Evolutionary conservation across 116 monocot species (phyloP), one percentile per base, ranked within the genome.

Genomic region (Cymodocea nodosa): DNA sequence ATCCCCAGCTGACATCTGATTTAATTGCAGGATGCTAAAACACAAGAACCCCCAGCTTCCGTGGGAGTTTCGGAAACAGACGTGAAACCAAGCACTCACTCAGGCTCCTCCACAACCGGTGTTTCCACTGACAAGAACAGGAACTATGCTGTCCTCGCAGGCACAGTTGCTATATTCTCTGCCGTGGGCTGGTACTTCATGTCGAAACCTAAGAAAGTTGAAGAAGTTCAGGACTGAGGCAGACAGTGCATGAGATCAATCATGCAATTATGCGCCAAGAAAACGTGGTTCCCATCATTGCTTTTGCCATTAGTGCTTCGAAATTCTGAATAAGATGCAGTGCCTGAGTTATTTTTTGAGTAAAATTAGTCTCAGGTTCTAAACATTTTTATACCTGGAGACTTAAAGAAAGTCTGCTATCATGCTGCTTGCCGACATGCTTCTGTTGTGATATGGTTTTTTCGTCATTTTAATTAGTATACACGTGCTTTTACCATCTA

Each of bases 101-200:
- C 75, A 3, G 69, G 64, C 7, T 68, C 78, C 5, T 71, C 75
- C 19, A 57, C 79, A 13, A 15, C 74, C 25, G 40, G 39, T 17
- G 52, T 71, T 16, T 84, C 84, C 15, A 77, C 80, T 22, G 77
- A 84, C 63, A 77, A 77, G 68, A 68, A 73, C 51, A 58, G 79
- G 35, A 83, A 83, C 72, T 79, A 83, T 63, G 79, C 68, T 59
- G 83, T 83, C 16, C 9, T 83, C 19, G 79, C 84, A 10, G 76
- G 76, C 35, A 65, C 76, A 23, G 65, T 65, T 36, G 59, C 70
- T 52, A 64, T 63, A 25, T 6, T 51, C 23, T 64, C 60, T 35
- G 76, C n/a, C 12, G 5, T 65, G 7, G 76, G 76, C 0, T 76
- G 75, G 75, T 75, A 70, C 50, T 52, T 65, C 30, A 15, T 62